Evolutionary conservation across 2,329 filamentous ascomycete species (phyloP).

Genomic region (Colletotrichum sp.): DNA sequence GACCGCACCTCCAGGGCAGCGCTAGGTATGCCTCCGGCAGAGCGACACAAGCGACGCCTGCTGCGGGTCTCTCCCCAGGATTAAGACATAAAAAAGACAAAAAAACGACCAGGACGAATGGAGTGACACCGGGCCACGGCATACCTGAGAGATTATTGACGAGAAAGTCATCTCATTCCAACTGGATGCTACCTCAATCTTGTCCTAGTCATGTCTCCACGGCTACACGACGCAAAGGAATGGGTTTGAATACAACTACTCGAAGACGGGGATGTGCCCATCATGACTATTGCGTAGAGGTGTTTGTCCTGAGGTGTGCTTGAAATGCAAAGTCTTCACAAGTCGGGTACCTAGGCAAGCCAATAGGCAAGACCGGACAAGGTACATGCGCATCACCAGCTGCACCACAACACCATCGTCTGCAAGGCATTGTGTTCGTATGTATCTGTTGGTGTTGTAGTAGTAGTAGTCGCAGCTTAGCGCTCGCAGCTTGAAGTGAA

Average conservation of each 20-base stretch:
- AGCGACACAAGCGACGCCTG: constrained; percentile 12
- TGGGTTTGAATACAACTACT: background rate
- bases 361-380: background rate
- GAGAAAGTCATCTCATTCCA: background rate
- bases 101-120: background rate
- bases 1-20: background rate
- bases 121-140: background rate
- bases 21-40: constrained; percentile 3
- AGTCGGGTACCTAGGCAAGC: background rate
- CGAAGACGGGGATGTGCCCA: background rate
- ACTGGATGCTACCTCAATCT: background rate
- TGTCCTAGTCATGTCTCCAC: background rate
- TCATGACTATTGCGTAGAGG: background rate
- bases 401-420: background rate
- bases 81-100: background rate
- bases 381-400: background rate
- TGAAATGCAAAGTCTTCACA: background rate
- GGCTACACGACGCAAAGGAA: background rate
- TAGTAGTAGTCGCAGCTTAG: background rate
- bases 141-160: background rate
- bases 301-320: background rate
- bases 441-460: background rate
- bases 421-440: background rate
- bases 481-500: background rate
- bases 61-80: background rate